Evolutionary conservation across 805 yeast species (phyloP).

Genomic region (Suhomyces tanzawaensis): DNA sequence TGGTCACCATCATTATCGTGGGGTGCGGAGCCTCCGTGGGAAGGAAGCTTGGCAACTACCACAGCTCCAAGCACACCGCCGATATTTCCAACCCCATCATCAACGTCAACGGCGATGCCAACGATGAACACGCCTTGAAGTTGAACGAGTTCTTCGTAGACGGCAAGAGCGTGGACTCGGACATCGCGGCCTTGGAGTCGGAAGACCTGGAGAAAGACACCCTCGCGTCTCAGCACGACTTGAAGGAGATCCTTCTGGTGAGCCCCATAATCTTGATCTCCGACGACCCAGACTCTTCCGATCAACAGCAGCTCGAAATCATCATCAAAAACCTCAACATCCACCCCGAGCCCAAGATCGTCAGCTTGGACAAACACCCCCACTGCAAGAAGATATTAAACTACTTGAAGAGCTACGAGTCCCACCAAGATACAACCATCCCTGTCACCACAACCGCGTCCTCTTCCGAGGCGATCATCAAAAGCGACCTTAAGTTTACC

Average conservation of each 20-base stretch:
- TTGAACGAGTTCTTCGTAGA: conserved; percentile 2
- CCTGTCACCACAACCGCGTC: not conserved
- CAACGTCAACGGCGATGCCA: conserved; percentile 2
- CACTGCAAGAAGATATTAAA: conserved; percentile 20
- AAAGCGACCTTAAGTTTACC: conserved; percentile 7
- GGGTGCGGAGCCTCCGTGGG: no score
- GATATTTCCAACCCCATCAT: conserved; percentile 5
- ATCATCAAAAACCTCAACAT: conserved; percentile 23
- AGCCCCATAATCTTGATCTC: conserved; percentile 27
- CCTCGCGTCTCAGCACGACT: conserved; percentile 18
- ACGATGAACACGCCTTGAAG: not conserved
- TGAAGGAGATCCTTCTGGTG: conserved; percentile 32
- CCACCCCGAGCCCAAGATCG: conserved; percentile 32
- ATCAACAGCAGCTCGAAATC: conserved; percentile 13
- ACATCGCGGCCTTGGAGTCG: not conserved
- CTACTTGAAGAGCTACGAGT: conserved; percentile 21
- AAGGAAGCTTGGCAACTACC: not conserved
- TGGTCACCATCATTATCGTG: not conserved
- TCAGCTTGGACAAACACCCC: conserved; percentile 33
- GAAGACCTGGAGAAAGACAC: not conserved
- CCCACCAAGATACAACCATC: conserved; percentile 3
- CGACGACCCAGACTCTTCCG: conserved; percentile 18
- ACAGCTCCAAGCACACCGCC: not conserved
- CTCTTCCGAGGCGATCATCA: conserved; percentile 1
- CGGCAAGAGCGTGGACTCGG: not conserved